These are phyloP conservation scores for Hypomontagnella monticulosa DNA, from an alignment of 495 filamentous ascomycete species.

Conservation along the genomic window DNA sequence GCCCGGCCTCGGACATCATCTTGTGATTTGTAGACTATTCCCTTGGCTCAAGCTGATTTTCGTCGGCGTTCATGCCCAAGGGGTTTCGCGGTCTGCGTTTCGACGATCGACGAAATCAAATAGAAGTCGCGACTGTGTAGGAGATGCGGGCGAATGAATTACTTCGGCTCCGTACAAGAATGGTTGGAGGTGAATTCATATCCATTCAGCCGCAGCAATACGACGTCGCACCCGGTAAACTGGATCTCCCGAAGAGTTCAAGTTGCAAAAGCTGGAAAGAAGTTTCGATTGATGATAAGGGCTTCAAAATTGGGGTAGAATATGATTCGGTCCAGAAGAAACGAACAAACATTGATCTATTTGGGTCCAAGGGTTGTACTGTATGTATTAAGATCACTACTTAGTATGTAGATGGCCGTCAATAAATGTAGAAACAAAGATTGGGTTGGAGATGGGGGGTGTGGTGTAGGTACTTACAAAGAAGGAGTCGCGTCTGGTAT, in stretches of 20 bases:
- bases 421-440: not conserved
- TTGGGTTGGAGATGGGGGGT: not conserved
- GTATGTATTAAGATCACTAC: not conserved
- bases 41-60: not conserved
- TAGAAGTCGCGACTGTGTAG: not conserved
- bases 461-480: not conserved
- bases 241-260: not conserved
- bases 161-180: not conserved
- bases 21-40: not conserved
- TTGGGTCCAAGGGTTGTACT: too few relatives aligned
- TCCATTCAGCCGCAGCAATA: conserved; percentile 31
- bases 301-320: conserved; percentile 12
- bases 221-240: conserved; percentile 26
- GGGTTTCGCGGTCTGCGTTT: conserved; percentile 2
- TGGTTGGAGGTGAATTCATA: conserved; percentile 5
- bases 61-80: conserved; percentile 23
- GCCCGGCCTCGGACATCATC: conserved; percentile 47
- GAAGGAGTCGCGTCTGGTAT: too few relatives aligned
- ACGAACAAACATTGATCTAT: conserved; percentile 28
- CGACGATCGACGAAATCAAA: not conserved
- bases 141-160: not conserved
- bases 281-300: conserved; percentile 11
- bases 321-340: not conserved
- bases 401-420: not conserved
- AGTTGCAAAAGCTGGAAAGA: too few relatives aligned